Conservation (phyloP, 768 basidiomycete genomes). For the Trametes cinnabarina region DNA sequence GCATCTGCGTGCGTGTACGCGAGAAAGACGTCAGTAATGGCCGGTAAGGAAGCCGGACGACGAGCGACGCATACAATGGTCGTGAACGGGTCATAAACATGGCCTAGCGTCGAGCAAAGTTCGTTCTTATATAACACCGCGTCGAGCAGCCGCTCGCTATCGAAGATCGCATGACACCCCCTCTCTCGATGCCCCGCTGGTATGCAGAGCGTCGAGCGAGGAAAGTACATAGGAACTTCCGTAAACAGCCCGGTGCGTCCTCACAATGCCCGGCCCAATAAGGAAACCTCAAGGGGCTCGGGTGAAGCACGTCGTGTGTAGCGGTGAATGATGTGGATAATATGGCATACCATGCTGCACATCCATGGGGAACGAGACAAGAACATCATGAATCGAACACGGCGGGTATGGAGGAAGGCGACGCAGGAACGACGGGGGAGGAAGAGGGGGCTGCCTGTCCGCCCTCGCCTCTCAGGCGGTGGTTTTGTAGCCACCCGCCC, state of each 20-base stretch:
- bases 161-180: slow-evolving; percentile 26
- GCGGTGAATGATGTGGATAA: slow-evolving; percentile 10
- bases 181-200: slow-evolving; percentile 19
- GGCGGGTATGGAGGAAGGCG: slow-evolving; percentile 7
- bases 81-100: slow-evolving; percentile 30
- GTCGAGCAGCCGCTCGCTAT: slow-evolving; percentile 21
- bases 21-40: slow-evolving; percentile 13
- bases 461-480: slow-evolving; percentile 2
- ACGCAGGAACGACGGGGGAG: not conserved
- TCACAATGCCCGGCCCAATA: slow-evolving; percentile 24
- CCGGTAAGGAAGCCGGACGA: slow-evolving; percentile 15
- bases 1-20: slow-evolving; percentile 24
- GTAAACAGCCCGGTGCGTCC: slow-evolving; percentile 21
- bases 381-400: slow-evolving; percentile 18
- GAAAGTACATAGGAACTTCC: slow-evolving; percentile 31
- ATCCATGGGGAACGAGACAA: slow-evolving; percentile 15
- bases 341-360: slow-evolving; percentile 16
- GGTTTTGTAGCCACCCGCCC: slow-evolving; percentile 14
- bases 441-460: slow-evolving; percentile 7
- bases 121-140: slow-evolving; percentile 32
- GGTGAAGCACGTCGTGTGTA: slow-evolving; percentile 14
- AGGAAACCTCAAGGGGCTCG: slow-evolving; percentile 28
- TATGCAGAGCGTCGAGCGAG: slow-evolving; percentile 20
- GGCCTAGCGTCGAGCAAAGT: slow-evolving; percentile 26
- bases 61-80: slow-evolving; percentile 25